Conservation (phyloP, 129 eudicot species). For the Flaveria bidentis region DNA sequence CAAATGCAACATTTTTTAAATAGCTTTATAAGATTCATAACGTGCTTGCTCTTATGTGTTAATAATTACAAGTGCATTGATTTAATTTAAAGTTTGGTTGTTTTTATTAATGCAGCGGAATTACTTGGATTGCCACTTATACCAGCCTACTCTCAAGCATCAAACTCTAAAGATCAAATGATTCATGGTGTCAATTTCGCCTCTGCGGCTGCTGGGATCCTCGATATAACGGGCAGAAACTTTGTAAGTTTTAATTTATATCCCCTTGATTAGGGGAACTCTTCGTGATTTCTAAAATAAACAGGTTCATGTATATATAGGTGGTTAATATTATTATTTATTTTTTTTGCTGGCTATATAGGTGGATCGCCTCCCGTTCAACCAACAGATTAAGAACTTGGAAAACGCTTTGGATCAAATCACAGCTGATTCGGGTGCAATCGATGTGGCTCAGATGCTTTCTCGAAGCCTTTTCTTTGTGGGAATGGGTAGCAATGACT, state of each 20-base stretch:
- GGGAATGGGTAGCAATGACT: constrained; percentile 99
- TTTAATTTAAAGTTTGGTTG: background rate
- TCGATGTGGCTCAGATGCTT: constrained; percentile 47
- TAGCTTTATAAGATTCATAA: too few relatives aligned
- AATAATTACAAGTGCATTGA: background rate
- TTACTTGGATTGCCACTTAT: constrained; percentile 72
- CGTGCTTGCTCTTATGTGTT: background rate
- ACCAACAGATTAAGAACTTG: constrained; percentile 70
- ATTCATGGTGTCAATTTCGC: constrained; percentile 83
- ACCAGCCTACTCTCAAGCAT: constrained; percentile 69
- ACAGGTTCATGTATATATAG: background rate
- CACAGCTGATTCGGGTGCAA: constrained; percentile 50
- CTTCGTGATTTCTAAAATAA: background rate
- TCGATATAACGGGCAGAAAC: constrained; percentile 79
- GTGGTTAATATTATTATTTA: background rate
- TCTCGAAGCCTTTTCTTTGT: constrained; percentile 71
- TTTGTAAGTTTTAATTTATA: constrained; percentile 58
- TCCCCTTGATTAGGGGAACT: background rate
- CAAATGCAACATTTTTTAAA: background rate
- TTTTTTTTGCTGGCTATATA: constrained; percentile 18
- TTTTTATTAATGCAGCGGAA: constrained; percentile 54
- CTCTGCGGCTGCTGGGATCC: constrained; percentile 97
- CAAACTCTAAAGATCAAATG: constrained; percentile 53
- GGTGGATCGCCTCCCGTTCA: constrained; percentile 90
- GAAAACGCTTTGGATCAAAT: constrained; percentile 73